These are phyloP conservation scores for Ceratobasidium papillatum DNA, from an alignment of 1,284 basidiomycete species.

Conservation along the genomic window DNA sequence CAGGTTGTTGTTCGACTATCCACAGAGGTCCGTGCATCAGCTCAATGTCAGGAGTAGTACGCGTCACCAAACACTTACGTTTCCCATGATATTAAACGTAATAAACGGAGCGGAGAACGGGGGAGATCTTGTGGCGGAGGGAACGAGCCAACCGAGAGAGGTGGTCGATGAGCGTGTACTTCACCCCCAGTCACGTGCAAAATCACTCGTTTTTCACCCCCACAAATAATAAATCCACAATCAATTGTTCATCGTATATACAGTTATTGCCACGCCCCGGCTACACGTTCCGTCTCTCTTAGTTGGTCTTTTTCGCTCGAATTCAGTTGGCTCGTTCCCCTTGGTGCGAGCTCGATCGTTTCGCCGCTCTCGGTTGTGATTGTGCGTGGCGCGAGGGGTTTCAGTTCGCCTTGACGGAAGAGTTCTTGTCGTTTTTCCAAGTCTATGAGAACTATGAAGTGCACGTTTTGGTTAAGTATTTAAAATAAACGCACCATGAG, in stretches of 20 bases:
- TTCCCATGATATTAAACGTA: conserved; percentile 8
- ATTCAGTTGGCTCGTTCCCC: conserved; percentile 23
- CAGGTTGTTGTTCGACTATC: conserved; percentile 24
- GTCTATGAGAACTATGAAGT: too few species aligned
- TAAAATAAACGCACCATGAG: conserved; percentile 64
- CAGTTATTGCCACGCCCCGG: conserved; percentile 21
- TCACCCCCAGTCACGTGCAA: conserved; percentile 22
- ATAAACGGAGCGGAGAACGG: not conserved
- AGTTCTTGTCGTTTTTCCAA: conserved; percentile 82
- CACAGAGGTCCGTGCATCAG: not conserved
- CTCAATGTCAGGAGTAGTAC: not conserved
- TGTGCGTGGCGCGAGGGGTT: conserved; percentile 49
- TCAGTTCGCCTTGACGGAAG: conserved; percentile 54
- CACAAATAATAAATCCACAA: not conserved
- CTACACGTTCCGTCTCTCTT: not conserved
- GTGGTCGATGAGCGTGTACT: conserved; percentile 39
- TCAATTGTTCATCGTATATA: not conserved
- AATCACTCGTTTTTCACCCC: conserved; percentile 2
- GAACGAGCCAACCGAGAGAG: conserved; percentile 12
- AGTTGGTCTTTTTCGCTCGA: conserved; percentile 19
- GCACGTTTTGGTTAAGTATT: too few species aligned
- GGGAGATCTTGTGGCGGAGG: conserved; percentile 25
- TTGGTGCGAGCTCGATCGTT: conserved; percentile 37
- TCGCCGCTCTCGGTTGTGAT: conserved; percentile 40
- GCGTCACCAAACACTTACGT: conserved; percentile 6